These are phyloP conservation scores for Grifola frondosa DNA, from an alignment of 1,284 basidiomycete genomes.

Conservation along the genomic window DNA sequence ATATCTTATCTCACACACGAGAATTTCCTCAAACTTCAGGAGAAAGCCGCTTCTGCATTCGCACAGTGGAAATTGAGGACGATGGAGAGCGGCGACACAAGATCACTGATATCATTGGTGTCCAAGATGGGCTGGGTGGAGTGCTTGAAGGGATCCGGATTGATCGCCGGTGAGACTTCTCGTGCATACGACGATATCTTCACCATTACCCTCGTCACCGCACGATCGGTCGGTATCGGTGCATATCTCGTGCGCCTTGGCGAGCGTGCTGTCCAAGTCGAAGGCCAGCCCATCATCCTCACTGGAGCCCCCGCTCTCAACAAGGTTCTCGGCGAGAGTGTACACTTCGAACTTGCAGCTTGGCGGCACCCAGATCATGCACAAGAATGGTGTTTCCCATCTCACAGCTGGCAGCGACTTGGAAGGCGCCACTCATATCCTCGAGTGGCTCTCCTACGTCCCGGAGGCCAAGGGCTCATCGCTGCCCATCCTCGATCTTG, in stretches of 20 bases:
- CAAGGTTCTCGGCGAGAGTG: conserved; percentile 99
- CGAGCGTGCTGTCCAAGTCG: conserved; percentile 97
- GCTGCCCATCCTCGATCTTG: conserved; percentile 71
- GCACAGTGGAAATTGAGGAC: conserved; percentile 83
- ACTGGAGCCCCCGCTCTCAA: conserved; percentile 97
- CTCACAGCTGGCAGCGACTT: conserved; percentile 93
- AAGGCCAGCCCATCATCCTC: conserved; percentile 98
- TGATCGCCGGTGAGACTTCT: conserved; percentile 98
- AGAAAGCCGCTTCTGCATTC: conserved; percentile 80
- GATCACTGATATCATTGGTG: conserved; percentile 95
- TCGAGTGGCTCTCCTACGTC: conserved; percentile 95
- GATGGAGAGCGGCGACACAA: conserved; percentile 88
- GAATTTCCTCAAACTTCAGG: conserved; percentile 80
- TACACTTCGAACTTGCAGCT: conserved; percentile 99
- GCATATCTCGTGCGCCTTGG: conserved; percentile 98
- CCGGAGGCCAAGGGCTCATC: conserved; percentile 78
- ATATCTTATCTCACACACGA: conserved; percentile 95
- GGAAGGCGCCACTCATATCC: conserved; percentile 89
- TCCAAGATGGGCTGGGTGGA: conserved; percentile 98
- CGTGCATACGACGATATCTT: conserved; percentile 99
- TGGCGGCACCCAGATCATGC: conserved; percentile 99
- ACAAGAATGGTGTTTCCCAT: conserved; percentile 99
- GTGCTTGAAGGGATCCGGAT: conserved; percentile 92
- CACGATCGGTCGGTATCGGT: conserved; percentile 98
- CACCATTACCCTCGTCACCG: conserved; percentile 98